Evolutionary conservation across 1,284 basidiomycete genomes (phyloP).

Genomic region (Rhizopogon parksii): DNA sequence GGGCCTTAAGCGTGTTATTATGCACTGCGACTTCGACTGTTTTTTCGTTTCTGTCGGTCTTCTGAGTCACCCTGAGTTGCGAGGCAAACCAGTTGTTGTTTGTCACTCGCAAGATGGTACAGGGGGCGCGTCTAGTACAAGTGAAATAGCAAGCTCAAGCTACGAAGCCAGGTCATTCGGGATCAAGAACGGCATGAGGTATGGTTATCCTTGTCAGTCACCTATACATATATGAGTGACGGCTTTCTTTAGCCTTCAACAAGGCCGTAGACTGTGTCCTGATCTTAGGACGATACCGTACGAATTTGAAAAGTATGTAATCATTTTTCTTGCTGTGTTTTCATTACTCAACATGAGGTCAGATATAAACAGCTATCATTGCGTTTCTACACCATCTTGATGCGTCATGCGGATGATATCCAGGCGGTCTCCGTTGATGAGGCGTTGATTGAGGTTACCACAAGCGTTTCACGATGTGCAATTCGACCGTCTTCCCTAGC

Average conservation of each 20-base stretch:
- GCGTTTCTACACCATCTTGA: constrained; percentile 88
- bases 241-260: constrained; percentile 57
- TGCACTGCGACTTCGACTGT: constrained; percentile 96
- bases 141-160: constrained; percentile 91
- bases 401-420: constrained; percentile 84
- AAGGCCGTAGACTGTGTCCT: constrained; percentile 76
- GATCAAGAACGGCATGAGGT: constrained; percentile 93
- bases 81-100: constrained; percentile 86
- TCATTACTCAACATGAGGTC: neutral
- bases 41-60: constrained; percentile 95
- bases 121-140: constrained; percentile 71
- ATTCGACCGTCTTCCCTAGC: constrained; percentile 21
- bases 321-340: neutral
- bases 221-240: neutral
- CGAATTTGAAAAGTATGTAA: constrained; percentile 67
- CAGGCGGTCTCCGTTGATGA: constrained; percentile 97
- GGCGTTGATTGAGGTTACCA: constrained; percentile 85
- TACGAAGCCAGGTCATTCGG: constrained; percentile 90
- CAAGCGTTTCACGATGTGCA: constrained; percentile 45
- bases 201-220: constrained; percentile 11
- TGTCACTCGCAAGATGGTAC: constrained; percentile 83
- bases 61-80: constrained; percentile 68
- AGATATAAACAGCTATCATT: constrained; percentile 81
- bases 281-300: constrained; percentile 81
- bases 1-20: constrained; percentile 58